These are phyloP conservation scores for Proliferodiscus dingleyae DNA, from an alignment of 2,329 filamentous ascomycete genomes.

Conservation along the genomic window DNA sequence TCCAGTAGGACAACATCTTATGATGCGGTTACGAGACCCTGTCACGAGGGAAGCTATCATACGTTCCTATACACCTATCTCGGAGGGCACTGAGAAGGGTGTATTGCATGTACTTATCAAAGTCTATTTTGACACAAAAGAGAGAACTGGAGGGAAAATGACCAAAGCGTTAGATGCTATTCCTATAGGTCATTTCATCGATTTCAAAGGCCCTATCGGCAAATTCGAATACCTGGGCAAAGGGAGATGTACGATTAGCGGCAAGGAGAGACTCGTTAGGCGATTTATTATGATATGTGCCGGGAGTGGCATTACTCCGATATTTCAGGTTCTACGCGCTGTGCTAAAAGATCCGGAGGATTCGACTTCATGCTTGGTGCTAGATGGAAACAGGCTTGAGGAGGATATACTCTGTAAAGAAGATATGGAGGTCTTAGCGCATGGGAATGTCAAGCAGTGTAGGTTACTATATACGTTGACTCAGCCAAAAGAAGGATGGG, in stretches of 20 bases:
- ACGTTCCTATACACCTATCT: constrained; percentile 82
- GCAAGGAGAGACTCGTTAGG: constrained; percentile 50
- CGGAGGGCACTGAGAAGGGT: constrained; percentile 56
- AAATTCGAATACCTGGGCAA: constrained; percentile 74
- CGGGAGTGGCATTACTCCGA: constrained; percentile 88
- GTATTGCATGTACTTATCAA: constrained; percentile 75
- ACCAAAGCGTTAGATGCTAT: constrained; percentile 71
- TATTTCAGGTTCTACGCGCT: constrained; percentile 76
- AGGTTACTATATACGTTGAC: constrained; percentile 67
- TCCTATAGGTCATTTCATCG: constrained; percentile 65
- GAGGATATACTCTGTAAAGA: constrained; percentile 77
- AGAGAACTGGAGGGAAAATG: constrained; percentile 69
- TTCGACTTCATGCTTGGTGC: constrained; percentile 62
- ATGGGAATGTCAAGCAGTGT: constrained; percentile 50
- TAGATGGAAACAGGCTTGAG: constrained; percentile 72
- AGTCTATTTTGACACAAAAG: constrained; percentile 62
- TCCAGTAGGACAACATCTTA: constrained; percentile 80
- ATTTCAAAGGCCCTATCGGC: constrained; percentile 85
- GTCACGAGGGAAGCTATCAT: constrained; percentile 69
- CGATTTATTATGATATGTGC: constrained; percentile 83
- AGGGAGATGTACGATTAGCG: constrained; percentile 59
- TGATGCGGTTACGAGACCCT: constrained; percentile 74
- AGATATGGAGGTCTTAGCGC: constrained; percentile 63
- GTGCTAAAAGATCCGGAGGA: constrained; percentile 63
- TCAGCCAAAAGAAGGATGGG: constrained; percentile 59